Evolutionary conservation across 345 rosid species (phyloP).

Genomic region (Linum trigynum): DNA sequence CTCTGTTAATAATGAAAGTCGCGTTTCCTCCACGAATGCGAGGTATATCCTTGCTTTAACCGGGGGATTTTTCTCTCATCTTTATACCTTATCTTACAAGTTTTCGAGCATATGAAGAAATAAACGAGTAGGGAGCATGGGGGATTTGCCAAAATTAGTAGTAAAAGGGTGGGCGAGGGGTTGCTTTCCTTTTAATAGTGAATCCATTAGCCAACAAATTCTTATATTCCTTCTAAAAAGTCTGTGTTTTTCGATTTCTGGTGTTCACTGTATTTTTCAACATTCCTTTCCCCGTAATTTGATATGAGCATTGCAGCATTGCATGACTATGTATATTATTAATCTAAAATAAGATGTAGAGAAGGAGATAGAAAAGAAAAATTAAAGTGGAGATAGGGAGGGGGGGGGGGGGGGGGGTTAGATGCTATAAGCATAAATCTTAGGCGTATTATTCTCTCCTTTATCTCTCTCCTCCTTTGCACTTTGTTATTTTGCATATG

Average conservation of each 20-base stretch:
- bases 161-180: constrained; percentile 7
- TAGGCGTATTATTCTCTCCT: not conserved
- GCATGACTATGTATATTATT: constrained; percentile 11
- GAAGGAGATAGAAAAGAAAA: no score
- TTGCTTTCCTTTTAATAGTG: constrained; percentile 26
- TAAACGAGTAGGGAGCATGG: constrained; percentile 7
- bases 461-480: not conserved
- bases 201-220: constrained; percentile 17
- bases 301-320: constrained; percentile 25
- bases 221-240: constrained; percentile 14
- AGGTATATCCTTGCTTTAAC: constrained; percentile 15
- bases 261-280: constrained; percentile 28
- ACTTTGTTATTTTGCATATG: not conserved
- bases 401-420: not conserved
- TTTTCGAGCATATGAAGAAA: not conserved
- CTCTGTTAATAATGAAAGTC: not conserved
- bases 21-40: not conserved
- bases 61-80: constrained; percentile 12
- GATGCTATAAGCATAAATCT: constrained; percentile 18
- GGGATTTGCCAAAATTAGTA: constrained; percentile 1
- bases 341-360: constrained; percentile 12
- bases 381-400: not conserved
- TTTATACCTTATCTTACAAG: not conserved
- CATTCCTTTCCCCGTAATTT: constrained; percentile 43
- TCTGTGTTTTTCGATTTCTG: not conserved